Evolutionary conservation across 2,329 filamentous ascomycete genomes (phyloP).

Genomic region (Xylariaceae sp.): DNA sequence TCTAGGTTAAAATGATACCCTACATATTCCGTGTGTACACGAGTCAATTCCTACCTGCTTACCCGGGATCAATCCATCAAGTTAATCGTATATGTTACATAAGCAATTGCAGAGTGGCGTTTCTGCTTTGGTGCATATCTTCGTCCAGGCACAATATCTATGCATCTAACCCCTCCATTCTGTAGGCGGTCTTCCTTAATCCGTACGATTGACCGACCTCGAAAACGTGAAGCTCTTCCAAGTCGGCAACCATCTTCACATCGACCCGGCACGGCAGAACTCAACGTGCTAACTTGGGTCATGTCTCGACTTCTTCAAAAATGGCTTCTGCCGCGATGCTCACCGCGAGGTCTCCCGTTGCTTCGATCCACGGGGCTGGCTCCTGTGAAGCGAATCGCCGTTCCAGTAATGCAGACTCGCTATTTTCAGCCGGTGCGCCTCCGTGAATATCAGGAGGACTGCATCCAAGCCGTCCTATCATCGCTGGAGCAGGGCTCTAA

Average conservation of each 20-base stretch:
- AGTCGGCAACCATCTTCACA: too few species aligned
- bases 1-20: too few species aligned
- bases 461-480: constrained; percentile 72
- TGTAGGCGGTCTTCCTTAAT: too few species aligned
- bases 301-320: constrained; percentile 26
- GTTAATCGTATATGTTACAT: too few species aligned
- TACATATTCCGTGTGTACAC: too few species aligned
- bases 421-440: constrained; percentile 47
- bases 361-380: constrained; percentile 2
- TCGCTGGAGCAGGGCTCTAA: constrained; percentile 68
- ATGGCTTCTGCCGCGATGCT: constrained; percentile 20
- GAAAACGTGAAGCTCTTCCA: neutral
- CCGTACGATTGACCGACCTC: neutral
- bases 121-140: too few species aligned
- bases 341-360: constrained; percentile 7
- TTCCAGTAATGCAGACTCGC: neutral
- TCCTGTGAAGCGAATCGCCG: constrained; percentile 12
- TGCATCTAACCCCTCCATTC: too few species aligned
- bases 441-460: constrained; percentile 85
- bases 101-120: too few species aligned
- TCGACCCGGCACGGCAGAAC: neutral
- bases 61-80: too few species aligned
- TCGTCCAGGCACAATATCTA: too few species aligned
- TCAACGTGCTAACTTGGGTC: constrained; percentile 14
- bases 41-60: too few species aligned